Evolutionary conservation across 345 rosid species (phyloP).

Genomic region (Rhizophora mangle): DNA sequence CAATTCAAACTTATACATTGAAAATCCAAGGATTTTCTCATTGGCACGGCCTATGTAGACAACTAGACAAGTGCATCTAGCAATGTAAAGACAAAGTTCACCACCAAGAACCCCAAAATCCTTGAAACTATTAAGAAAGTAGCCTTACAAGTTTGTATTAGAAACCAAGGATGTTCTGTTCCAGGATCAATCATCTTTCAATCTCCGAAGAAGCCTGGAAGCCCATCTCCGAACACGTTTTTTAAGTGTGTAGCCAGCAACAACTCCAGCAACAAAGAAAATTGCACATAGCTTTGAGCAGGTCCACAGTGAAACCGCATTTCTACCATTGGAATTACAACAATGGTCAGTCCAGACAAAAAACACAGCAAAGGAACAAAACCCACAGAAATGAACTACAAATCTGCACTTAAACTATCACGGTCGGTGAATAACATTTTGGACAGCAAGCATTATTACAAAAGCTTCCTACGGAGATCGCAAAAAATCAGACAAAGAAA

Average conservation of each 20-base stretch:
- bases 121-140: neutral
- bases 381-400: too few species aligned
- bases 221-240: constrained; percentile 73
- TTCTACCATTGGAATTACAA: constrained; percentile 29
- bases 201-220: constrained; percentile 51
- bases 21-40: too few species aligned
- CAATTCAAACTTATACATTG: too few species aligned
- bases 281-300: constrained; percentile 81
- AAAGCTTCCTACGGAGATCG: too few species aligned
- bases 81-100: neutral
- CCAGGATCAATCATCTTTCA: constrained; percentile 57
- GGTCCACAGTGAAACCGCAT: constrained; percentile 55
- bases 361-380: too few species aligned
- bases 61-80: too few species aligned
- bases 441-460: too few species aligned
- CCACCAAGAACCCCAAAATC: too few species aligned
- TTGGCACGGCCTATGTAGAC: neutral
- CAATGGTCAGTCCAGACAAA: neutral
- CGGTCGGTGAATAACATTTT: neutral
- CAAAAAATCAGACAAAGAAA: too few species aligned
- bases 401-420: neutral
- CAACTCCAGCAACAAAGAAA: constrained; percentile 73
- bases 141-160: neutral
- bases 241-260: constrained; percentile 73
- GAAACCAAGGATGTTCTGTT: neutral